These are phyloP conservation scores for Torulaspora indica DNA, from an alignment of 805 yeast genomes.

Conservation along the genomic window DNA sequence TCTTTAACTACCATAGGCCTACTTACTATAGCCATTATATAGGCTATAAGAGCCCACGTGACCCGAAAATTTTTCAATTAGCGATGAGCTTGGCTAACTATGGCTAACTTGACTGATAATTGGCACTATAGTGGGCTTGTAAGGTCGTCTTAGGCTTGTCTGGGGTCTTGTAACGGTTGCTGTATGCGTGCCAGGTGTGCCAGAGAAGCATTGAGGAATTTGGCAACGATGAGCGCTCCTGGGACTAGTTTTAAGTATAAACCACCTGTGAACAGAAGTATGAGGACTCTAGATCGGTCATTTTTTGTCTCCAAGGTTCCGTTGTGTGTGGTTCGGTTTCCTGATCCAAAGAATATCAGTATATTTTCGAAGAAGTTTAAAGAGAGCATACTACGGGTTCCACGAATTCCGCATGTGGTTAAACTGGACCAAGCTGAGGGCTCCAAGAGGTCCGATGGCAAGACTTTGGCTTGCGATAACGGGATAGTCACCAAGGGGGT, in stretches of 20 bases:
- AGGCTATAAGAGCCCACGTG: constrained; percentile 4
- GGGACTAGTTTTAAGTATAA: constrained; percentile 20
- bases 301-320: constrained; percentile 56
- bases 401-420: constrained; percentile 68
- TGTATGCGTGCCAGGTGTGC: constrained; percentile 8
- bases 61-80: constrained; percentile 17
- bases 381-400: constrained; percentile 61
- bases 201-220: constrained; percentile 1
- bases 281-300: constrained; percentile 61
- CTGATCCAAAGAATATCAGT: constrained; percentile 60
- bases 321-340: constrained; percentile 63
- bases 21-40: neutral
- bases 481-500: constrained; percentile 40
- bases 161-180: neutral
- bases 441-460: constrained; percentile 14
- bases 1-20: neutral
- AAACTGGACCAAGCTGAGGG: constrained; percentile 27
- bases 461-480: constrained; percentile 28
- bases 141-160: neutral
- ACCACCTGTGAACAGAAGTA: constrained; percentile 68
- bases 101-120: neutral
- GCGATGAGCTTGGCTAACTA: constrained; percentile 8
- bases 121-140: neutral
- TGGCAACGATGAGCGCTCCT: constrained; percentile 3
- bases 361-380: constrained; percentile 54